A percentile compares a stretch with the other conserved stretches of the same genome.
Evolutionary conservation across 495 filamentous ascomycete species (phyloP).

Genomic region (Articulospora tetracladia): DNA sequence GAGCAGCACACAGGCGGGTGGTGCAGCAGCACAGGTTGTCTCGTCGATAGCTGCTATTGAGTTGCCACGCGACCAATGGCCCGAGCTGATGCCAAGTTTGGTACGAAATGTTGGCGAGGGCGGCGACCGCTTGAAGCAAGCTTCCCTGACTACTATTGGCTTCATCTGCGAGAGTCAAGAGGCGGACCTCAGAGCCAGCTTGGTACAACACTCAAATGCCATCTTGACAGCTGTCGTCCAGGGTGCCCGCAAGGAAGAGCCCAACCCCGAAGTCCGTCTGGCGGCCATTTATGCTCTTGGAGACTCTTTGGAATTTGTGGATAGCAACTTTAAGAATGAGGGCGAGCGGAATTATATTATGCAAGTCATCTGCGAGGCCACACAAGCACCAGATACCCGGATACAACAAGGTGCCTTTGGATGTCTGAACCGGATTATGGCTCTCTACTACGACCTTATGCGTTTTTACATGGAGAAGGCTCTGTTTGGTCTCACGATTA

Average conservation of each 20-base stretch:
- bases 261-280: slow-evolving; percentile 81
- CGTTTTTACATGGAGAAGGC: slow-evolving; percentile 99
- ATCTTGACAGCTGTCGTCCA: slow-evolving; percentile 97
- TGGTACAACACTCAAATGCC: slow-evolving; percentile 87
- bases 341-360: slow-evolving; percentile 99
- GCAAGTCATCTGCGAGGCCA: slow-evolving; percentile 99
- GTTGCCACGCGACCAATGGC: slow-evolving; percentile 89
- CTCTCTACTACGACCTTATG: slow-evolving; percentile 98
- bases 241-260: slow-evolving; percentile 93
- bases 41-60: slow-evolving; percentile 93
- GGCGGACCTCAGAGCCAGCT: slow-evolving; percentile 72
- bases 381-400: slow-evolving; percentile 80
- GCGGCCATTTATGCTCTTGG: slow-evolving; percentile 91
- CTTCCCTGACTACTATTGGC: slow-evolving; percentile 89
- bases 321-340: slow-evolving; percentile 97
- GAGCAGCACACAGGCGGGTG: slow-evolving; percentile 71
- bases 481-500: slow-evolving; percentile 94
- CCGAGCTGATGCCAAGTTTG: slow-evolving; percentile 83
- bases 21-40: slow-evolving; percentile 90
- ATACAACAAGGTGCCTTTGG: slow-evolving; percentile 96
- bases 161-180: slow-evolving; percentile 98
- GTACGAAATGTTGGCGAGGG: slow-evolving; percentile 91
- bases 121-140: slow-evolving; percentile 81
- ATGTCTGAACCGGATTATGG: slow-evolving; percentile 97
- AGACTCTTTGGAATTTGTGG: slow-evolving; percentile 96